A percentile compares a stretch with the other conserved stretches of the same genome.
Evolutionary conservation across 768 basidiomycete species (phyloP).

Genomic region (Xanthoconium purpureum): DNA sequence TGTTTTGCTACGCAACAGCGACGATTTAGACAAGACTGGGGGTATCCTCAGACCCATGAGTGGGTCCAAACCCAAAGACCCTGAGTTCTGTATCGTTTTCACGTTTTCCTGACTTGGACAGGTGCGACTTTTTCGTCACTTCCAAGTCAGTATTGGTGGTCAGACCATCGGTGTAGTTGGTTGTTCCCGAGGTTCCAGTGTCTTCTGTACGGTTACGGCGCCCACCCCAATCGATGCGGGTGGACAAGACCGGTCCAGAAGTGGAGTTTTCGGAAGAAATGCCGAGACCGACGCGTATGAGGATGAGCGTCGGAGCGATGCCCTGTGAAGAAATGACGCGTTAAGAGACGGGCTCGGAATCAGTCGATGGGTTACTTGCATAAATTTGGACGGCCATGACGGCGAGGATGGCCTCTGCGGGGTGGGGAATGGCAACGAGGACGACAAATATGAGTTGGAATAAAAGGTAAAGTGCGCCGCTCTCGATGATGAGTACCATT

Average conservation of each 20-base stretch:
- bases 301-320: slow-evolving; percentile 36
- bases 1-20: neutral
- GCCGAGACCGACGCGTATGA: slow-evolving; percentile 34
- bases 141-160: slow-evolving; percentile 20
- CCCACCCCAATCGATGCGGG: slow-evolving; percentile 23
- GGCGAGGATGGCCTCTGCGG: slow-evolving; percentile 37
- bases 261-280: slow-evolving; percentile 26
- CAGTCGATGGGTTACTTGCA: slow-evolving; percentile 24
- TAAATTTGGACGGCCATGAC: slow-evolving; percentile 40
- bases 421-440: slow-evolving; percentile 33
- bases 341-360: neutral
- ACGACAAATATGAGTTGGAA: slow-evolving; percentile 41
- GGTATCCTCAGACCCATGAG: neutral
- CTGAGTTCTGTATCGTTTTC: slow-evolving; percentile 3
- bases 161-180: slow-evolving; percentile 20
- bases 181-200: slow-evolving; percentile 18
- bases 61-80: neutral
- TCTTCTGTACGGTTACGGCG: slow-evolving; percentile 10
- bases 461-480: slow-evolving; percentile 39
- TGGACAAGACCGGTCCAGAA: slow-evolving; percentile 13
- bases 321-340: slow-evolving; percentile 17
- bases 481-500: slow-evolving; percentile 38
- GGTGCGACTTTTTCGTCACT: slow-evolving; percentile 5
- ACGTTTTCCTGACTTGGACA: neutral
- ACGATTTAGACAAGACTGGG: neutral